A percentile compares a stretch with the other conserved stretches of the same genome.
Conservation (phyloP, 495 filamentous ascomycete genomes). For the Stereocaulon alpinum region DNA sequence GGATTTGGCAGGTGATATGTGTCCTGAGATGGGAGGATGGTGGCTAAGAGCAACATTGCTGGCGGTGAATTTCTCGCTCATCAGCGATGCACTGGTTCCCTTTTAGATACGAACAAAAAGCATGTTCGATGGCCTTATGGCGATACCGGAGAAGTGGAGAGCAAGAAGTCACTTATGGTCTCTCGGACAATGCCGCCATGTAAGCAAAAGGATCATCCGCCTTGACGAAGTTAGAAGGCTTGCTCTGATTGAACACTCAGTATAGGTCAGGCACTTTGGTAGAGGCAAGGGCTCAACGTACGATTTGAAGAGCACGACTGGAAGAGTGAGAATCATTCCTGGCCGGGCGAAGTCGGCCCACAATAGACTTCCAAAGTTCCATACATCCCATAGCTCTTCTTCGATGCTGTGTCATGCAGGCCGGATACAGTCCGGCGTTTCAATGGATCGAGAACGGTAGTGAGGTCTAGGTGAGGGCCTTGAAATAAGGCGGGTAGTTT, state of each 20-base stretch:
- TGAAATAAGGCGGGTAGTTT: background rate
- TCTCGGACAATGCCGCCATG: background rate
- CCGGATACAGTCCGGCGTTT: background rate
- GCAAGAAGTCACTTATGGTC: background rate
- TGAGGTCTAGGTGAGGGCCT: background rate
- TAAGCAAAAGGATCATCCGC: background rate
- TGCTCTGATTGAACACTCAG: background rate
- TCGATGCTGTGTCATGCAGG: conserved; percentile 11
- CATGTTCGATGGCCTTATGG: background rate
- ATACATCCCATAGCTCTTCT: conserved; percentile 13
- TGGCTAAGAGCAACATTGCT: background rate
- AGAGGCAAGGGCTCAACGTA: background rate
- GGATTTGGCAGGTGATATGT: background rate
- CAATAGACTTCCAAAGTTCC: conserved; percentile 2
- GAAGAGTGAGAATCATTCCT: background rate
- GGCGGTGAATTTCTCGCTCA: background rate
- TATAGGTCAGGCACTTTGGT: background rate
- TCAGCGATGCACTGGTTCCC: background rate
- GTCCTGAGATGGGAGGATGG: background rate
- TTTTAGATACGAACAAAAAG: background rate
- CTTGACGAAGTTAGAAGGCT: conserved; percentile 2
- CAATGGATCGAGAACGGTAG: background rate
- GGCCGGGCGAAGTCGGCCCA: background rate
- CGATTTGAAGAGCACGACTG: conserved; percentile 3
- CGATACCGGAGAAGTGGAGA: background rate